These are phyloP conservation scores for Xylaria grammica DNA, from an alignment of 495 filamentous ascomycete species.

Conservation along the genomic window DNA sequence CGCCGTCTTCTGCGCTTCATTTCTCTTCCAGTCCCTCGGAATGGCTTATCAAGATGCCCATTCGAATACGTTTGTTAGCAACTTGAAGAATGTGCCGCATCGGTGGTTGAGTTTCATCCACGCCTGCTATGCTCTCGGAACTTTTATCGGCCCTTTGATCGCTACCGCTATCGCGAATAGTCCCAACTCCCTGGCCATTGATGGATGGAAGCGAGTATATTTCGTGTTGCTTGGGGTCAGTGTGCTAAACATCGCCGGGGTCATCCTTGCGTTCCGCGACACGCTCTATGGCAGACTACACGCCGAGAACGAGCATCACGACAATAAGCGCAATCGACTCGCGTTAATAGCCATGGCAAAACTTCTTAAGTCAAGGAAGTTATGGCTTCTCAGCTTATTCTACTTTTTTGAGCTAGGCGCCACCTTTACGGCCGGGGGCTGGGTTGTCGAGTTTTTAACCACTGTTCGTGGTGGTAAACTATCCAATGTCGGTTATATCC, in stretches of 20 bases:
- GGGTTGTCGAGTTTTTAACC: slow-evolving; percentile 69
- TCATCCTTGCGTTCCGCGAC: slow-evolving; percentile 43
- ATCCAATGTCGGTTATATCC: slow-evolving; percentile 68
- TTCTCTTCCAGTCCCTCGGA: slow-evolving; percentile 55
- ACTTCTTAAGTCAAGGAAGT: slow-evolving; percentile 34
- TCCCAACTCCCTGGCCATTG: slow-evolving; percentile 19
- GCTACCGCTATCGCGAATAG: slow-evolving; percentile 52
- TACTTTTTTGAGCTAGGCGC: slow-evolving; percentile 58
- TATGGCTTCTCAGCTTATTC: slow-evolving; percentile 57
- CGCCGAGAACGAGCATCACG: slow-evolving; percentile 1
- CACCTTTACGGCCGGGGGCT: slow-evolving; percentile 51
- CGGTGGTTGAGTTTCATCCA: slow-evolving; percentile 64
- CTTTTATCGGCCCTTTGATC: slow-evolving; percentile 56
- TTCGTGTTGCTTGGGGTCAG: slow-evolving; percentile 48
- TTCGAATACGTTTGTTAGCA: slow-evolving; percentile 57
- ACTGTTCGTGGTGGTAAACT: slow-evolving; percentile 67
- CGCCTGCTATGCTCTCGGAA: slow-evolving; percentile 59
- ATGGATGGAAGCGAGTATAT: slow-evolving; percentile 53
- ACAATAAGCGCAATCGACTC: slow-evolving; percentile 21
- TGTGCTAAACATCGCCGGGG: slow-evolving; percentile 44
- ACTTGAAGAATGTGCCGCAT: slow-evolving; percentile 49
- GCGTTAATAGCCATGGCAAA: slow-evolving; percentile 30
- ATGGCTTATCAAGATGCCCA: slow-evolving; percentile 61
- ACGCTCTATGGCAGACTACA: slow-evolving; percentile 31
- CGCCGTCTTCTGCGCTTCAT: slow-evolving; percentile 54